These are phyloP conservation scores for Aspergillus leporis DNA, from an alignment of 495 filamentous ascomycete genomes.

Conservation along the genomic window DNA sequence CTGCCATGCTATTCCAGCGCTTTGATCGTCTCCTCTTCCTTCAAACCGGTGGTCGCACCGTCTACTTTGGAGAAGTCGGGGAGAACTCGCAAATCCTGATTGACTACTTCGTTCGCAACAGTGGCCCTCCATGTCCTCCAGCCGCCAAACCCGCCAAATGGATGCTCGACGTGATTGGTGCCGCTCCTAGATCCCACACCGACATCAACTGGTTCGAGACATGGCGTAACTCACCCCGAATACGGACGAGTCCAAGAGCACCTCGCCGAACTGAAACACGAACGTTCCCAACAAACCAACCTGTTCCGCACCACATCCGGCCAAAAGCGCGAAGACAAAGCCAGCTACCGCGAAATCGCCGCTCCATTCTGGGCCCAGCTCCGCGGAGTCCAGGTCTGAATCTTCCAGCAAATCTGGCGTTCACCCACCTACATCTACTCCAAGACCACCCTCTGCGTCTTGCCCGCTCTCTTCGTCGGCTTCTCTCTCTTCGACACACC, in stretches of 20 bases:
- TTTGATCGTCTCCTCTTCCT: constrained; percentile 83
- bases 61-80: constrained; percentile 66
- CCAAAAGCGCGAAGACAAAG: not conserved
- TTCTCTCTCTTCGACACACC: constrained; percentile 74
- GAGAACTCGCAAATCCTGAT: constrained; percentile 64
- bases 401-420: constrained; percentile 52
- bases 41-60: constrained; percentile 69
- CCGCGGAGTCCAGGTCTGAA: constrained; percentile 39
- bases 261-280: constrained; percentile 43
- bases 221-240: constrained; percentile 3
- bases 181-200: constrained; percentile 66
- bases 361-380: constrained; percentile 50
- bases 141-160: constrained; percentile 83
- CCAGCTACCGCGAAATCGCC: constrained; percentile 42
- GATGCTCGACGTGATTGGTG: constrained; percentile 84
- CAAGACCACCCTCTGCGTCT: constrained; percentile 42
- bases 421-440: constrained; percentile 49
- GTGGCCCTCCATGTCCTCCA: constrained; percentile 60
- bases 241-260: constrained; percentile 68
- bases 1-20: constrained; percentile 81
- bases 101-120: constrained; percentile 71
- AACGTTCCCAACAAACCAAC: no score
- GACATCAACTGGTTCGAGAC: constrained; percentile 64
- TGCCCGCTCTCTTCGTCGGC: not conserved
- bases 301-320: constrained; percentile 24